phyloP scores from a whole-genome alignment of 768 basidiomycete species.

The Termitomyces sp. region DNA sequence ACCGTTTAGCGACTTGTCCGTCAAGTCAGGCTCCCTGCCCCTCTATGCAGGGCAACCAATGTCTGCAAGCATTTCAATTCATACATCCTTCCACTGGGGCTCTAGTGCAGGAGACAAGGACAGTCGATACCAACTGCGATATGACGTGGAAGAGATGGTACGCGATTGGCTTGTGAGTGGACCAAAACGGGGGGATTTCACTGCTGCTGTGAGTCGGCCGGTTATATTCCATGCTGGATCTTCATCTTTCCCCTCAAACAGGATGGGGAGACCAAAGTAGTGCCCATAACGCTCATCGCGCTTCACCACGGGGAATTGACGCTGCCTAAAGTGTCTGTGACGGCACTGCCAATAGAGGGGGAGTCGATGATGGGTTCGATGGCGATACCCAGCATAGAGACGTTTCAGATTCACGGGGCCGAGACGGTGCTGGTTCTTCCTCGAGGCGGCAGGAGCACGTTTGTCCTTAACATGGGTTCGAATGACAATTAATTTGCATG shows the following conservation, averaged over 20 bases:
- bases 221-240: not conserved
- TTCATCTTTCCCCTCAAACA: conserved; percentile 20
- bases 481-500: conserved; percentile 10
- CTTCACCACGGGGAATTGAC: conserved; percentile 76
- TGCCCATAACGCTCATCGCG: conserved; percentile 77
- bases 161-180: conserved; percentile 91
- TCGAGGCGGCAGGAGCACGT: conserved; percentile 75
- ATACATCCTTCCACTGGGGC: conserved; percentile 77
- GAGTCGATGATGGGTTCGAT: conserved; percentile 52
- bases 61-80: conserved; percentile 57
- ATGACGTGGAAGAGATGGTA: conserved; percentile 75
- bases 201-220: conserved; percentile 50
- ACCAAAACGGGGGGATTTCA: conserved; percentile 77
- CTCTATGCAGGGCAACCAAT: conserved; percentile 88
- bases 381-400: conserved; percentile 63
- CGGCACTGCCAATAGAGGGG: conserved; percentile 47
- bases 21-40: conserved; percentile 24
- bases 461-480: conserved; percentile 69
- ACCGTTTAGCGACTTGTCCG: conserved; percentile 29
- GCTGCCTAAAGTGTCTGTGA: conserved; percentile 69
- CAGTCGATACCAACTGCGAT: conserved; percentile 55
- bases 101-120: conserved; percentile 33
- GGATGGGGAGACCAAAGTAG: conserved; percentile 55
- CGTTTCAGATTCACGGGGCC: conserved; percentile 82
- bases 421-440: conserved; percentile 78